These are phyloP conservation scores for Pyronema omphalodes DNA, from an alignment of 495 filamentous ascomycete genomes.

Conservation along the genomic window DNA sequence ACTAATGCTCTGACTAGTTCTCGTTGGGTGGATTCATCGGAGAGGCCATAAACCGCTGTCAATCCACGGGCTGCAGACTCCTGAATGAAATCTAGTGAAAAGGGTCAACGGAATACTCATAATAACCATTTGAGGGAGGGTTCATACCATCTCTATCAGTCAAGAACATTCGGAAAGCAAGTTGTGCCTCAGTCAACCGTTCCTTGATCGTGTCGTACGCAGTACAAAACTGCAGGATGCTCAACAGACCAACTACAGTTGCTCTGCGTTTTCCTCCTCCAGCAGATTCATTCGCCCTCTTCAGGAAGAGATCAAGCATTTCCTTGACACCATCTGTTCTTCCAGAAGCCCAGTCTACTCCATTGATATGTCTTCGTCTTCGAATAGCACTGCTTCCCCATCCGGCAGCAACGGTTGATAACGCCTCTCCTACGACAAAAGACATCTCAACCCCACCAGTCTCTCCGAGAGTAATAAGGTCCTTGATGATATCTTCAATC, in stretches of 20 bases:
- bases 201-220: slow-evolving; percentile 50
- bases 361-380: slow-evolving; percentile 44
- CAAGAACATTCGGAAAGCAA: slow-evolving; percentile 71
- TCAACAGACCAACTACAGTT: slow-evolving; percentile 36
- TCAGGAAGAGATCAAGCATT: slow-evolving; percentile 40
- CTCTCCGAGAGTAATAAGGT: slow-evolving; percentile 58
- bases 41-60: slow-evolving; percentile 78
- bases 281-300: slow-evolving; percentile 3
- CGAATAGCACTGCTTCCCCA: slow-evolving; percentile 53
- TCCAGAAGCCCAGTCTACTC: slow-evolving; percentile 7
- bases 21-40: slow-evolving; percentile 58
- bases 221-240: slow-evolving; percentile 80
- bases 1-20: slow-evolving; percentile 75
- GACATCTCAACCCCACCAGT: slow-evolving; percentile 69
- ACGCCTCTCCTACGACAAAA: slow-evolving; percentile 73
- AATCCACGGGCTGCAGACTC: slow-evolving; percentile 86
- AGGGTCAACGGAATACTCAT: not conserved
- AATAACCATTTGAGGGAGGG: not conserved
- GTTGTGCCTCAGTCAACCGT: slow-evolving; percentile 59
- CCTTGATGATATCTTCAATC: slow-evolving; percentile 30
- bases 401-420: slow-evolving; percentile 54
- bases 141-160: slow-evolving; percentile 48
- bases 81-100: slow-evolving; percentile 53
- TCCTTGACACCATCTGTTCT: slow-evolving; percentile 3
- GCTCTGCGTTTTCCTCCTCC: slow-evolving; percentile 1